These are phyloP conservation scores for Phylloporus rhodoxanthus DNA, from an alignment of 768 basidiomycete genomes.

Conservation along the genomic window DNA sequence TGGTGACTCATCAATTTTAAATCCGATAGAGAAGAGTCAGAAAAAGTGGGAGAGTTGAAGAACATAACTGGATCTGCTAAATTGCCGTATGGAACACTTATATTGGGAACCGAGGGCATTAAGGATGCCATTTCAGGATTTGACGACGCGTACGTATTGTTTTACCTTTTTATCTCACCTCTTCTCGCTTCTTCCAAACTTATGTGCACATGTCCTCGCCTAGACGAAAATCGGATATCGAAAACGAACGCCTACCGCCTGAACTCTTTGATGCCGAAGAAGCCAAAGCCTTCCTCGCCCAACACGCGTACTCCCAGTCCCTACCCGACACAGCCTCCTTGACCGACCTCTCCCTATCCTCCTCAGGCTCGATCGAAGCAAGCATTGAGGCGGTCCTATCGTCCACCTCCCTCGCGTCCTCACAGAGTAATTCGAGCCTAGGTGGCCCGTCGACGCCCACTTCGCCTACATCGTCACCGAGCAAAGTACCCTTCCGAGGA, in stretches of 20 bases:
- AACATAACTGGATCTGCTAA: conserved; percentile 72
- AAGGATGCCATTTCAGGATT: conserved; percentile 91
- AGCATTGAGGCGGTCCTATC: conserved; percentile 32
- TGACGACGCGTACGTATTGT: conserved; percentile 80
- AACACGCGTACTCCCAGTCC: conserved; percentile 30
- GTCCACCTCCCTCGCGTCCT: conserved; percentile 21
- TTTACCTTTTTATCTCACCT: not conserved
- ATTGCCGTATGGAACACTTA: conserved; percentile 79
- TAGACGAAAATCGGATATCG: conserved; percentile 95
- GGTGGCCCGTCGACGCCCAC: conserved; percentile 18
- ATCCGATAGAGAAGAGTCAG: conserved; percentile 81
- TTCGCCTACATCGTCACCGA: conserved; percentile 44
- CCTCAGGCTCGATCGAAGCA: conserved; percentile 41
- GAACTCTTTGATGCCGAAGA: conserved; percentile 82
- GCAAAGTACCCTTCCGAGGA: conserved; percentile 51
- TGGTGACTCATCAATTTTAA: not conserved
- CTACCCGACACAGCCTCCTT: conserved; percentile 50
- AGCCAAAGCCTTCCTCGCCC: conserved; percentile 55
- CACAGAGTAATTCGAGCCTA: conserved; percentile 17
- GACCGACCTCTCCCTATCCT: conserved; percentile 39
- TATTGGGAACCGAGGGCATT: conserved; percentile 87
- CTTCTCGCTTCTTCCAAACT: not conserved
- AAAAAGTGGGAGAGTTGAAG: conserved; percentile 95
- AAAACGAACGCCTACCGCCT: conserved; percentile 97
- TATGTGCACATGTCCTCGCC: not conserved